A percentile compares a stretch with the other conserved stretches of the same genome.
These are phyloP conservation scores for Saussurea involucrata DNA, from an alignment of 129 eudicot genomes.

Conservation along the genomic window DNA sequence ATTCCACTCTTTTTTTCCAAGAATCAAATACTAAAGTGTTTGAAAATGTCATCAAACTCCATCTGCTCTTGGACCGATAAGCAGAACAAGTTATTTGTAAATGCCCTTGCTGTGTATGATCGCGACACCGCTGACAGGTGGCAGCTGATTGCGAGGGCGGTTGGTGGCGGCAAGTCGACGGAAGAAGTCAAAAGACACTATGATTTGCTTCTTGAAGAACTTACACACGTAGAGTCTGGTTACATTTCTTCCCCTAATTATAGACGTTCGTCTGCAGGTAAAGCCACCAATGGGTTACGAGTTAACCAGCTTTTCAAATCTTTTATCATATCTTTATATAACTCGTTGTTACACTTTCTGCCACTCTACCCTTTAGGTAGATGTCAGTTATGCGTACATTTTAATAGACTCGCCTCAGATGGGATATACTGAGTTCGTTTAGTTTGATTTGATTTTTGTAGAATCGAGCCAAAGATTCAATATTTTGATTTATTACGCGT, in stretches of 20 bases:
- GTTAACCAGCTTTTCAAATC: not conserved
- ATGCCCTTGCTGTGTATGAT: conserved; percentile 61
- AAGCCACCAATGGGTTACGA: not conserved
- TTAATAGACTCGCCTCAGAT: not conserved
- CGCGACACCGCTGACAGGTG: conserved; percentile 71
- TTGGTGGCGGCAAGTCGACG: conserved; percentile 63
- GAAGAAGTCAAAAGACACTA: conserved; percentile 81
- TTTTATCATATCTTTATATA: too few relatives aligned
- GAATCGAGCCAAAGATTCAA: not conserved
- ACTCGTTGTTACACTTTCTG: not conserved
- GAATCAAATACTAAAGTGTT: not conserved
- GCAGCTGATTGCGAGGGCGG: conserved; percentile 62
- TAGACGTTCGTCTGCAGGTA: conserved; percentile 27
- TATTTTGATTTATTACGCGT: too few relatives aligned
- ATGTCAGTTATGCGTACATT: not conserved
- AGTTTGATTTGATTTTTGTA: too few relatives aligned
- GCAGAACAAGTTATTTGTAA: conserved; percentile 70
- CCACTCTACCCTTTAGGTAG: not conserved
- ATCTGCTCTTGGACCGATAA: conserved; percentile 57
- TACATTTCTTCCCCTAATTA: conserved; percentile 58
- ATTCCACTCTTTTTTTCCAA: not conserved
- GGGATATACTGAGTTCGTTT: not conserved
- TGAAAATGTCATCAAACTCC: conserved; percentile 52
- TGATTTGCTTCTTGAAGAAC: conserved; percentile 58
- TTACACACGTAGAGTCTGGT: conserved; percentile 62